Conservation (phyloP, 148 eudicot species). For the Fallopia convolvulus region DNA sequence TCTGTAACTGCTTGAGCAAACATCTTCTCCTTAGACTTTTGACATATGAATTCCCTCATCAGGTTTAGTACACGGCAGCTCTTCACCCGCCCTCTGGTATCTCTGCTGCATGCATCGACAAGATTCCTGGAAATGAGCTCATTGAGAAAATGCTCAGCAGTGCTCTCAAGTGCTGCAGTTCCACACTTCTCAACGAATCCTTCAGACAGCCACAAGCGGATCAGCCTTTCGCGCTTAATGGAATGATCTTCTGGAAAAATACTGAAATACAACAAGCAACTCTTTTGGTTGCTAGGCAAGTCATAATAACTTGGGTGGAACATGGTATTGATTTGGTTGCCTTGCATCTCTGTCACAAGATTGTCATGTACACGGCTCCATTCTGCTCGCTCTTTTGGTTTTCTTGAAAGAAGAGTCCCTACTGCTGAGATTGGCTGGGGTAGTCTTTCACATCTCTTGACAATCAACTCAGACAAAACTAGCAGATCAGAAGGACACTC, state of each 20-base stretch:
- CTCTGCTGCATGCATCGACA: neutral
- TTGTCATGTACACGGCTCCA: neutral
- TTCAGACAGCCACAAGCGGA: conserved; percentile 4
- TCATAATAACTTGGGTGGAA: conserved; percentile 19
- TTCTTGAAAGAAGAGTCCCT: conserved; percentile 3
- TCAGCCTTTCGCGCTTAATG: conserved; percentile 10
- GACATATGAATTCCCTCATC: conserved; percentile 10
- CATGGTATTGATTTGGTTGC: neutral
- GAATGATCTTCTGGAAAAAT: conserved; percentile 3
- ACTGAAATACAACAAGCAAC: conserved; percentile 13
- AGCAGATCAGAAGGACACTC: neutral
- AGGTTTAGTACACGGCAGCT: neutral
- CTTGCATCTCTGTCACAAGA: neutral
- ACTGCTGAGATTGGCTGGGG: neutral
- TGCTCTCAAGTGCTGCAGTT: neutral
- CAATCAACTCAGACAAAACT: neutral
- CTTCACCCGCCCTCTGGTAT: neutral
- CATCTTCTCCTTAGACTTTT: conserved; percentile 20
- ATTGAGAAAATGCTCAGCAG: neutral
- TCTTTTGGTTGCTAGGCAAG: conserved; percentile 15
- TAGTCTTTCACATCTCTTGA: conserved; percentile 7
- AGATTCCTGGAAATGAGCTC: neutral
- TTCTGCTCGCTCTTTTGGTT: neutral
- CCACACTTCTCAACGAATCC: neutral
- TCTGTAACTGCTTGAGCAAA: conserved; percentile 5